phyloP scores from a whole-genome alignment of 2,329 filamentous ascomycete genomes.

The Pseudogymnoascus sp. region DNA sequence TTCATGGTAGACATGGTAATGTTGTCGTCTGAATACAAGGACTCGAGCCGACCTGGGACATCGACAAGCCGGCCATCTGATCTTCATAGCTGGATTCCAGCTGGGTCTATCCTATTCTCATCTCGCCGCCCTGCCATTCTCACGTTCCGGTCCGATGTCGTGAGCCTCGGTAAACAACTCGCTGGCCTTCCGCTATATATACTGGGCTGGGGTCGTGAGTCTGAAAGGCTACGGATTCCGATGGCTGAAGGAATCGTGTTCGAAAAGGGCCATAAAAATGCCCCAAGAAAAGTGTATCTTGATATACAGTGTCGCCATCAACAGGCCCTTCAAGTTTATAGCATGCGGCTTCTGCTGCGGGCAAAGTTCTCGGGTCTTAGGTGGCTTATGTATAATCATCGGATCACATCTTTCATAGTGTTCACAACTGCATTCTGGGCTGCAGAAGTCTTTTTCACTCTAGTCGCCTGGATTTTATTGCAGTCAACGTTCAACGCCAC shows the following conservation, averaged over 20 bases:
- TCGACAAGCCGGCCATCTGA: constrained; percentile 18
- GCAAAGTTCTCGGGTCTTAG: constrained; percentile 70
- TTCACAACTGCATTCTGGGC: constrained; percentile 71
- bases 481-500: constrained; percentile 12
- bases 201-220: constrained; percentile 57
- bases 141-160: constrained; percentile 67
- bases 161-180: constrained; percentile 53
- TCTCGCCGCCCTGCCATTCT: constrained; percentile 71
- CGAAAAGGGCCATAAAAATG: constrained; percentile 27
- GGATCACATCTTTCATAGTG: constrained; percentile 58
- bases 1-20: constrained; percentile 87
- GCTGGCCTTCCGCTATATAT: constrained; percentile 63
- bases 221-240: constrained; percentile 53
- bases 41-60: constrained; percentile 17
- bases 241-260: constrained; percentile 73
- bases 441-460: constrained; percentile 62
- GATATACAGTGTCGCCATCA: constrained; percentile 30
- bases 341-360: constrained; percentile 58
- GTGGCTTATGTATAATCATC: constrained; percentile 83
- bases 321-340: constrained; percentile 69
- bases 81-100: constrained; percentile 22
- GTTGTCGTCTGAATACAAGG: constrained; percentile 40
- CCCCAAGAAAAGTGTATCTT: constrained; percentile 48
- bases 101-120: constrained; percentile 44
- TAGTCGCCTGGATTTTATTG: constrained; percentile 54